A percentile compares a stretch with the other conserved stretches of the same genome.
phyloP scores from a whole-genome alignment of 768 basidiomycete genomes.

The Podaxis sp. region DNA sequence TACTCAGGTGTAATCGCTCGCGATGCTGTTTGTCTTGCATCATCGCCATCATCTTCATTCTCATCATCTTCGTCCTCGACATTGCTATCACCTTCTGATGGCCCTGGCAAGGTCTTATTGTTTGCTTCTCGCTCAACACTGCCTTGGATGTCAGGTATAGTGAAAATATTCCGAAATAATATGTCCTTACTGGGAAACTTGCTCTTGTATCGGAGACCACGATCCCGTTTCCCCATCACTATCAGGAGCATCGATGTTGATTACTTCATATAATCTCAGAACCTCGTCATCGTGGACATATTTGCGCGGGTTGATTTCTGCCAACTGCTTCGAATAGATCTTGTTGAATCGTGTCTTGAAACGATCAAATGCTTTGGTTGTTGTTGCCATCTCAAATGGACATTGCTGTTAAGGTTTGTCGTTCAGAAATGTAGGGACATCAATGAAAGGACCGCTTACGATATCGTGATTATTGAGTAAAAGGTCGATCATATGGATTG shows the following conservation, averaged over 20 bases:
- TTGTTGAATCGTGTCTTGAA: constrained; percentile 45
- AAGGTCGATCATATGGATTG: constrained; percentile 43
- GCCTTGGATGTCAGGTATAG: neutral
- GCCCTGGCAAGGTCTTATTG: neutral
- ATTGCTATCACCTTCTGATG: neutral
- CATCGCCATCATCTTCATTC: neutral
- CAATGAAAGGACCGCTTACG: constrained; percentile 26
- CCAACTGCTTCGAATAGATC: constrained; percentile 37
- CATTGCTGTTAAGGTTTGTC: constrained; percentile 39
- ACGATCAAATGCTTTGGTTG: constrained; percentile 50
- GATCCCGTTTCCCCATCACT: constrained; percentile 10
- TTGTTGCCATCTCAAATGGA: constrained; percentile 49
- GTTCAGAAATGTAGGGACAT: neutral
- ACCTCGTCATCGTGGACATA: constrained; percentile 34
- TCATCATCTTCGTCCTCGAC: neutral
- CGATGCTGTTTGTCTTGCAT: neutral
- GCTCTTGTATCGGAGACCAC: constrained; percentile 1
- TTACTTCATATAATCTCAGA: constrained; percentile 13
- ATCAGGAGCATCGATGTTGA: constrained; percentile 12
- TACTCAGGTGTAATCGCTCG: neutral
- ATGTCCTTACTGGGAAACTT: constrained; percentile 1
- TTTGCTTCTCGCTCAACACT: neutral
- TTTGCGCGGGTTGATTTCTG: constrained; percentile 28
- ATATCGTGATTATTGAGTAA: constrained; percentile 47
- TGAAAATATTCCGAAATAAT: neutral